Evolutionary conservation across 2,329 filamentous ascomycete species (phyloP), one percentile per base, ranked within the genome.

Genomic region (Xylariaceae sp.): DNA sequence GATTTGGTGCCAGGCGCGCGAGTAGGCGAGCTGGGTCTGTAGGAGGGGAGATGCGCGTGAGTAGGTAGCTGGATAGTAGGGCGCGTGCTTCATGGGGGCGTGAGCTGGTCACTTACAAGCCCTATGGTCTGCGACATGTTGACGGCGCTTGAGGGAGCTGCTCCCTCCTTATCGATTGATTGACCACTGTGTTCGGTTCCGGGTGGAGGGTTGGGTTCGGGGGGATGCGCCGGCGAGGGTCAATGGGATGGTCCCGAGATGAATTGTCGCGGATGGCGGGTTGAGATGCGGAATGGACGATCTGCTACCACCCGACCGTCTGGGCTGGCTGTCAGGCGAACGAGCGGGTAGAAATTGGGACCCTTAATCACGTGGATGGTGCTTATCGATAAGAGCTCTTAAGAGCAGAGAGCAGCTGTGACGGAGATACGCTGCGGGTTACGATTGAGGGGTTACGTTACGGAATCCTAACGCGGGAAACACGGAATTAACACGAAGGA

Each of bases 1-100:
- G 75, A 86, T 74, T 65, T 89, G 86, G 77, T 99, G 94, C 94
- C 95, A 99, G 79, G 88, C 86, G 70, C 95, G 88, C 51, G 92
- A 92, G 82, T 97, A 99, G 78, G 94, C 93, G 66, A 99, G 88
- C 73, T 90, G 90, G 62, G 94, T 97, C 92, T 97, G 3, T 30
- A 5, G 69, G 49, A 51, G 35, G 42, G 56, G 39, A 39, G 52
- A 44, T 60, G 13, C 9, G 13, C 48, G 30, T 45, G 2, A 44
- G 62, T 52, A 44, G 57, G 34, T 50, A 51, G 13, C 8, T 30
- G 11, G 11, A 13, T 13, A 10, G 42, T 3, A 2, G 13, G n/a
- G n/a, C 42, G 42, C 5, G 42, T n/a, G 42, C 11, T 15, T 45
- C 42, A 42, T 10, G 42, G 13, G 5, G 13, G 42, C 5, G 42